These are phyloP conservation scores for Quercus variabilis DNA, from an alignment of 306 rosid genomes.

Conservation along the genomic window DNA sequence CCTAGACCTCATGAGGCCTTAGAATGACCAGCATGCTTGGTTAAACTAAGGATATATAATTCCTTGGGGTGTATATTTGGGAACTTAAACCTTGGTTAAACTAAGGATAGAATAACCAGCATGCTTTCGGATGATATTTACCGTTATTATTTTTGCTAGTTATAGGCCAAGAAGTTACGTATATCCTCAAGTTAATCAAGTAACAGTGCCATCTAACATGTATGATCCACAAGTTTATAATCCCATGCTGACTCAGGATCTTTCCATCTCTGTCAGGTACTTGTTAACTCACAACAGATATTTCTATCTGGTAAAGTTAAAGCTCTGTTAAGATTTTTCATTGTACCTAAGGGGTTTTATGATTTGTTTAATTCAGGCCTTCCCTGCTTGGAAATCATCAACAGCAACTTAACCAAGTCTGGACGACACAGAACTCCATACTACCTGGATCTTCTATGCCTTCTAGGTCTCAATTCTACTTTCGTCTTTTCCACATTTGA, in stretches of 20 bases:
- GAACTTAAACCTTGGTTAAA: background rate
- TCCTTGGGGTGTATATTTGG: background rate
- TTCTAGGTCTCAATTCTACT: background rate
- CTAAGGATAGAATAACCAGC: background rate
- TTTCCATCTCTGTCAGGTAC: background rate
- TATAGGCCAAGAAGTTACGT: background rate
- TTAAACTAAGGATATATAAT: no score
- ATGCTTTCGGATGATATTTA: background rate
- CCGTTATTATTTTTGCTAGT: background rate
- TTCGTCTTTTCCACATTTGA: background rate
- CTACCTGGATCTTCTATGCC: constrained; percentile 6
- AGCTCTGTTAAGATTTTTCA: background rate
- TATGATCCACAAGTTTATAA: background rate
- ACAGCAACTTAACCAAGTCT: background rate
- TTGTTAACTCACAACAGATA: background rate
- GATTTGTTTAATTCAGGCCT: background rate
- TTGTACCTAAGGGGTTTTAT: background rate
- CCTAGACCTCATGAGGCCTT: no score
- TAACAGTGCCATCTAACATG: background rate
- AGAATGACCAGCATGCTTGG: no score
- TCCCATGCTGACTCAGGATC: background rate
- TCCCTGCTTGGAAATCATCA: background rate
- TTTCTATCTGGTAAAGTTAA: background rate
- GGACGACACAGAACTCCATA: background rate
- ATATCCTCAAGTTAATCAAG: background rate